phyloP scores from a whole-genome alignment of 805 yeast genomes.

The Candida ovalis region DNA sequence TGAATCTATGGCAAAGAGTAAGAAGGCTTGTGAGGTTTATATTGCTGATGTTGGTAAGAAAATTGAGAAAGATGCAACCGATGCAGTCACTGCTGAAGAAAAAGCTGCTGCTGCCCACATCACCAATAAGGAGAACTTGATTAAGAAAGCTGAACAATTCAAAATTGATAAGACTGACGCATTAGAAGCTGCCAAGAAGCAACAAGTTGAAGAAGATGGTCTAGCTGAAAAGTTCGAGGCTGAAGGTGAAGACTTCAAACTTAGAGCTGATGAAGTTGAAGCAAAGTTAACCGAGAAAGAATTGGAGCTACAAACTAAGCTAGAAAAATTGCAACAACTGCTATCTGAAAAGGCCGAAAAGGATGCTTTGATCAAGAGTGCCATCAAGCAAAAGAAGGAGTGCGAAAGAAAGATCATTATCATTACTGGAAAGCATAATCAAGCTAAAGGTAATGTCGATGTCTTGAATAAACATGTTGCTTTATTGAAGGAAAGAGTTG shows the following conservation, averaged over 20 bases:
- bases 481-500: slow-evolving; percentile 38
- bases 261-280: slow-evolving; percentile 36
- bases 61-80: slow-evolving; percentile 42
- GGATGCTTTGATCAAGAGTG: slow-evolving; percentile 22
- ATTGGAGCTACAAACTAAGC: slow-evolving; percentile 30
- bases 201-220: slow-evolving; percentile 29
- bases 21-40: slow-evolving; percentile 34
- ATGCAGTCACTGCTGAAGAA: slow-evolving; percentile 43
- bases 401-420: slow-evolving; percentile 35
- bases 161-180: slow-evolving; percentile 31
- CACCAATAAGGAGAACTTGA: slow-evolving; percentile 39
- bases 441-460: slow-evolving; percentile 36
- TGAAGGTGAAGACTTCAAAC: slow-evolving; percentile 36
- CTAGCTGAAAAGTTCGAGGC: slow-evolving; percentile 34
- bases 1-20: slow-evolving; percentile 25
- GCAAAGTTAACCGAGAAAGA: slow-evolving; percentile 38
- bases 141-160: slow-evolving; percentile 41
- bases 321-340: slow-evolving; percentile 36
- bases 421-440: slow-evolving; percentile 33
- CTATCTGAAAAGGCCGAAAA: slow-evolving; percentile 40
- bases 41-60: slow-evolving; percentile 38
- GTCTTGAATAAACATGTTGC: slow-evolving; percentile 41
- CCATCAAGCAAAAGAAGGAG: slow-evolving; percentile 36
- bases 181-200: slow-evolving; percentile 26
- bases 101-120: slow-evolving; percentile 45